Evolutionary conservation across 495 filamentous ascomycete species (phyloP), one percentile per base, ranked within the genome.

Genomic region (Aspergillus sclerotioniger): DNA sequence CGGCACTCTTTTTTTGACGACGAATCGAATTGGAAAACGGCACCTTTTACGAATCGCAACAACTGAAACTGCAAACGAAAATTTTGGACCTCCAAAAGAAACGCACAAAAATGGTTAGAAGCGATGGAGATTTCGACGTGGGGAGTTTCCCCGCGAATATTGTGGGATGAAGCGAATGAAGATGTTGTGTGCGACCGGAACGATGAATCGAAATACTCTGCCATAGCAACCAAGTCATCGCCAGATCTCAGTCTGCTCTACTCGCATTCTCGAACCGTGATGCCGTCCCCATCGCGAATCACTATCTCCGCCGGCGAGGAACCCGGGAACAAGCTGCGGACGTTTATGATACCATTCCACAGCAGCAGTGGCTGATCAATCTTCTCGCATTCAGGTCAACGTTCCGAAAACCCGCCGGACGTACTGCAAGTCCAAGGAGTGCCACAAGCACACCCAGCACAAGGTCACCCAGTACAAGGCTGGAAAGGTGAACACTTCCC

Each of bases 381-480:
- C 58, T 37, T 58, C 21, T 57, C 54, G 57, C 66, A 63, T 54
- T 62, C 65, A 92, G 88, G 89, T 91, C 76, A 92, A 90, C 85
- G 82, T 93, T 71, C 90, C 91, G 60, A 94, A 95, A 80, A 93
- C 91, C 71, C 86, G 90, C 68, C 86, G 88, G 76, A 93, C 90
- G 72, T 93, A 90, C 84, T 98, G 93, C 91, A 94, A 94, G 83
- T 87, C 87, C 83, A 91, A 86, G 80, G 83, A 88, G 64, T 96
- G 92, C 89, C 84, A 88, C 80, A 96, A 96, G 84, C 92, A 96
- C 87, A 86, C 82, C 65, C 84, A 90, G 75, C 90, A 94, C 87
- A 92, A 92, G 84, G 91, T 96, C 76, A 93, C 91, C 67, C 91
- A 96, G 83, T 95, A 96, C 88, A 96, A 95, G 83, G 90, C 90